Percentiles rank a stretch among this genome's conserved stretches.
Conservation (phyloP, 192 early-diverging fungal species). For the Dissophora ornata region DNA sequence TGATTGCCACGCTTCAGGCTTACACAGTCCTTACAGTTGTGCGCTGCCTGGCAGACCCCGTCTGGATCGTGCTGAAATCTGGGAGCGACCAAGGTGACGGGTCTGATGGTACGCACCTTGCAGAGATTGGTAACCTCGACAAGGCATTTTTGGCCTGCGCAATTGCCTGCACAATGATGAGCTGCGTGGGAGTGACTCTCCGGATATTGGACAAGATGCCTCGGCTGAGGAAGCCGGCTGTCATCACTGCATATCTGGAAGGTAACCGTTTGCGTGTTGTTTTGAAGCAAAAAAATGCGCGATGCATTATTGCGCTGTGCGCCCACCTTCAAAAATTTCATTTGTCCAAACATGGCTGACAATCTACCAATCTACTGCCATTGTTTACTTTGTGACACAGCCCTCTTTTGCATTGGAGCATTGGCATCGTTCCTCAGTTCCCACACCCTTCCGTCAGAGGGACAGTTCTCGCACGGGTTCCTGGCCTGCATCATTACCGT, state of each 20-base stretch:
- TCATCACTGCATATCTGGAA: slow-evolving; percentile 48
- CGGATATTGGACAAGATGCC: slow-evolving; percentile 43
- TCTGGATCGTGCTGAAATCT: slow-evolving; percentile 23
- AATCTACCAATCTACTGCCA: slow-evolving; percentile 13
- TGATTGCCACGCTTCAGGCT: slow-evolving; percentile 40
- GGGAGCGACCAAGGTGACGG: too few species aligned
- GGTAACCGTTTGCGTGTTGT: slow-evolving; percentile 21
- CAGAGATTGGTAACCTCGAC: slow-evolving; percentile 29
- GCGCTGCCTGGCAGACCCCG: slow-evolving; percentile 38
- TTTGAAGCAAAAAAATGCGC: background rate
- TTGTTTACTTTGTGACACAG: slow-evolving; percentile 5
- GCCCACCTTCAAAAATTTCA: too few species aligned
- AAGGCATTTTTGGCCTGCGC: slow-evolving; percentile 35
- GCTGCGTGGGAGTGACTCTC: slow-evolving; percentile 41
- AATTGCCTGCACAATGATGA: slow-evolving; percentile 41
- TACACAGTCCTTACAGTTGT: slow-evolving; percentile 49
- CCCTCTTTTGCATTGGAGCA: slow-evolving; percentile 37
- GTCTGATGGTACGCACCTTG: background rate
- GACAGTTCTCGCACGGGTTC: slow-evolving; percentile 49
- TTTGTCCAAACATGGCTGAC: slow-evolving; percentile 14
- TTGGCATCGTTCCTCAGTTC: slow-evolving; percentile 36
- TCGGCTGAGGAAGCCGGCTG: slow-evolving; percentile 30
- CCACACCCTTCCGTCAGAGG: slow-evolving; percentile 16
- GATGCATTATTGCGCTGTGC: background rate
- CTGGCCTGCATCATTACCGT: slow-evolving; percentile 49